Percentiles rank a stretch among this genome's conserved stretches.
phyloP scores from a whole-genome alignment of 768 basidiomycete species.

The Guyanaporus albipodus region DNA sequence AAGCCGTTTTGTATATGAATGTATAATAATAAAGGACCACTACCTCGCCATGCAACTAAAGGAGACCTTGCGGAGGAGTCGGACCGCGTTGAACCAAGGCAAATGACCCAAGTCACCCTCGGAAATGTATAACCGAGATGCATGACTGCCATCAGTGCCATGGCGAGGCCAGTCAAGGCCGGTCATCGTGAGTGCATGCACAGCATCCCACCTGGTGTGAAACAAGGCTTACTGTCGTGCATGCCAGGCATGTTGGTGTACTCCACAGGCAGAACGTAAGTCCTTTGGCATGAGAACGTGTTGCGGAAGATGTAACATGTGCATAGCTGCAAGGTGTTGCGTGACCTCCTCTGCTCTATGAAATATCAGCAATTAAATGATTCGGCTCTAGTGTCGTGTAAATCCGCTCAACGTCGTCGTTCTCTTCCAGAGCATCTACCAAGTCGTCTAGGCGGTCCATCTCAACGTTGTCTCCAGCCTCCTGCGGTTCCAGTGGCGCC shows the following conservation, averaged over 20 bases:
- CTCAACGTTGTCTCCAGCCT: constrained; percentile 36
- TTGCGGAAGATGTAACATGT: no score
- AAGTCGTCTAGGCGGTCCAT: constrained; percentile 39
- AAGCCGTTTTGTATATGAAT: constrained; percentile 13
- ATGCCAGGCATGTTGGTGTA: background rate
- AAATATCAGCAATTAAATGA: constrained; percentile 20
- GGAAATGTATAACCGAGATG: background rate
- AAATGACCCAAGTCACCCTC: constrained; percentile 8
- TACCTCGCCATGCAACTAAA: background rate
- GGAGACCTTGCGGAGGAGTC: background rate
- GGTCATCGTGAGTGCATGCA: background rate
- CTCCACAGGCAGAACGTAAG: background rate
- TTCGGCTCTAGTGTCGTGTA: constrained; percentile 49
- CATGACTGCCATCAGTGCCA: background rate
- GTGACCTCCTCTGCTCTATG: constrained; percentile 10
- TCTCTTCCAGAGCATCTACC: constrained; percentile 49
- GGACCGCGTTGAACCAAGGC: background rate
- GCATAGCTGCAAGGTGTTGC: no score
- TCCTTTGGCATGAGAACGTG: no score
- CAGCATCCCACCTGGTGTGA: background rate
- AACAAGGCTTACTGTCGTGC: background rate
- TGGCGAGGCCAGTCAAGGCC: background rate
- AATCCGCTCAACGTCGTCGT: constrained; percentile 56
- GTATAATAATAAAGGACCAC: constrained; percentile 7
- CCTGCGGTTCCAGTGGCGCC: constrained; percentile 42